Evolutionary conservation across 306 rosid species (phyloP), one percentile per base, ranked within the genome.

Genomic region (Ormosia semicastrata): DNA sequence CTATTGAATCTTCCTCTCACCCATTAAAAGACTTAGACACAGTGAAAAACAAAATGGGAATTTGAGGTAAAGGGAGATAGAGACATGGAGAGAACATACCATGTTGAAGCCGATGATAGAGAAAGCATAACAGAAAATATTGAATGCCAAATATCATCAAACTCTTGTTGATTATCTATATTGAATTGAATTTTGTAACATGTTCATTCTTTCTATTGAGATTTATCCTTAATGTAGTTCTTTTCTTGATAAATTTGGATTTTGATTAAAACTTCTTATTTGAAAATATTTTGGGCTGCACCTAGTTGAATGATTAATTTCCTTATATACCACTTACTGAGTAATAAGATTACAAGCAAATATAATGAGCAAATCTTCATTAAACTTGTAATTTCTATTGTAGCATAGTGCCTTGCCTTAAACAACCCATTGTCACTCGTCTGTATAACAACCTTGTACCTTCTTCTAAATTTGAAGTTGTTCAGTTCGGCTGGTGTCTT

Each of bases 401-500:
- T 33, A 58, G 36, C 53, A 17, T 69, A 43, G 14, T 77, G 66
- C 12, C 33, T 62, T 56, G 12, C 8, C 41, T 15, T 72, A 40
- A 50, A 34, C 49, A 66, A 50, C 44, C 24, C 13, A 49, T 0
- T 71, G 57, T 40, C 54, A 63, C 53, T 24, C 24, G 15, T 53
- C 3, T 58, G 52, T 74, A 62, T 63, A 60, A 66, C 81, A 36
- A 30, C 46, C 43, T 74, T 59, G 32, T 39, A 69, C 71, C 73
- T 62, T 78, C 67, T 82, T 76, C 47, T 71, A 58, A 83, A 85
- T 76, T 46, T 86, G 83, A 87, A 94, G 98, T 89, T 93, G 82
- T 90, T 94, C 80, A 97, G 98, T 78, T 94, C 98, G 63, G 97
- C 98, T 57, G 98, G 98, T 88, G 97, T 94, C 54, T 91, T 94